Evolutionary conservation across 176 grass and related monocot species (phyloP), one percentile per base, ranked within the genome.

Genomic region (Zoysia japonica): DNA sequence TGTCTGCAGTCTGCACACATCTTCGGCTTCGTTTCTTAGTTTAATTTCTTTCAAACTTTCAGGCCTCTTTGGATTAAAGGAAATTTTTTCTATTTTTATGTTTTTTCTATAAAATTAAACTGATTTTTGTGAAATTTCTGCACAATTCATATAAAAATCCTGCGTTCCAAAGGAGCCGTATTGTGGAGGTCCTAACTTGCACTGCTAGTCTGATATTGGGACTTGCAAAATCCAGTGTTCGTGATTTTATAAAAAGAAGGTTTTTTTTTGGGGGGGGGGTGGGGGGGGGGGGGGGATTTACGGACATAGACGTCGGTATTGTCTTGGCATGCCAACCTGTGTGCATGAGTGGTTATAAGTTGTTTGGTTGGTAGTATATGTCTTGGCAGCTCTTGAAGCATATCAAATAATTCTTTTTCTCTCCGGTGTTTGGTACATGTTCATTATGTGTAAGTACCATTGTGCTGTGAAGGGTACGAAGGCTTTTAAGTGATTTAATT

Each of bases 361-460:
- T 78, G 67, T 39, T 52, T 13, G 68, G 52, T 71, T n/a, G 65
- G 70, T 61, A 61, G 59, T 11, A 61, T 11, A 61, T 54, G 10
- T 75, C 50, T 81, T 70, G 46, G 61, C 56, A 87, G 68, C 80
- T 73, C 80, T 46, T 11, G 57, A 15, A 73, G 69, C 57, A 45
- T 72, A 62, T 63, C 56, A 63, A 38, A 37, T 65, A 72, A 50
- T 41, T 71, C 15, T 19, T 28, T 45, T 4, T 38, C 40, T n/a
- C 57, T 20, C 51, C 56, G n/a, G 41, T 39, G 9, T 42, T 51
- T 14, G 37, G 12, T 52, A 35, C 47, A 52, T 63, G 68, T 52
- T 73, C 52, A 68, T 40, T n/a, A 39, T 79, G 55, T 35, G 42
- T 48, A 59, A 11, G 52, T 43, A 38, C 53, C 28, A 71, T 46